Conservation (phyloP, 2,329 filamentous ascomycete species). For the Colletotrichum liriopes region DNA sequence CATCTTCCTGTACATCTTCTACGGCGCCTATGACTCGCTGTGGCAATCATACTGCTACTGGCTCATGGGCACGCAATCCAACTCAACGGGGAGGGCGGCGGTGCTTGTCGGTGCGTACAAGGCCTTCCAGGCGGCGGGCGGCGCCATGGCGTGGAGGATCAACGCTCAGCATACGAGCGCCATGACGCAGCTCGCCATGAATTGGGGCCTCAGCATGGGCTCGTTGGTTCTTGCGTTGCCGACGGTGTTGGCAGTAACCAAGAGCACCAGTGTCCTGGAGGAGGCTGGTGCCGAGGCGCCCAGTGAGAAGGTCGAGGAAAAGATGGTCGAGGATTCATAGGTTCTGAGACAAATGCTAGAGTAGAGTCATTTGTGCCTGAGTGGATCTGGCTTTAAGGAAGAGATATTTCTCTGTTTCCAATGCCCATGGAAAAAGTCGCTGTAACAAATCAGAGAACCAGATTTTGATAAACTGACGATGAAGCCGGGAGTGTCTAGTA, state of each 20-base stretch:
- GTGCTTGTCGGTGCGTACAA: conserved; percentile 64
- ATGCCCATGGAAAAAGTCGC: no score
- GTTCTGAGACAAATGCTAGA: background rate
- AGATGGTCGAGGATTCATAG: conserved; percentile 37
- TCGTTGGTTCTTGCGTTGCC: conserved; percentile 60
- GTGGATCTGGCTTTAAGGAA: no score
- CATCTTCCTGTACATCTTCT: conserved; percentile 80
- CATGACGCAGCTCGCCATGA: conserved; percentile 61
- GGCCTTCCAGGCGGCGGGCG: conserved; percentile 59
- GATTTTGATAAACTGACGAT: background rate
- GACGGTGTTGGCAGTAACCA: conserved; percentile 56
- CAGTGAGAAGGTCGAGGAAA: conserved; percentile 37
- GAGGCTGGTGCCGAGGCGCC: conserved; percentile 44
- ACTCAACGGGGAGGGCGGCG: conserved; percentile 58
- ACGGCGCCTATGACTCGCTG: conserved; percentile 77
- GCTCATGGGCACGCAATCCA: conserved; percentile 64
- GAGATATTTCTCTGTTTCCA: background rate
- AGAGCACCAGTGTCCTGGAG: conserved; percentile 47
- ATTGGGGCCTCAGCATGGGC: conserved; percentile 63
- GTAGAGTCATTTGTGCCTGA: background rate
- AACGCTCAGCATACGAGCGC: conserved; percentile 54
- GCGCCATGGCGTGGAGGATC: conserved; percentile 63
- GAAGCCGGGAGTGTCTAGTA: background rate
- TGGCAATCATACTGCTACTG: conserved; percentile 78
- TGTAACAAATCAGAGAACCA: background rate